Evolutionary conservation across 257 asterid genomes (phyloP), one percentile per base, ranked within the genome.

Genomic region (Ajuga chamaepitys): DNA sequence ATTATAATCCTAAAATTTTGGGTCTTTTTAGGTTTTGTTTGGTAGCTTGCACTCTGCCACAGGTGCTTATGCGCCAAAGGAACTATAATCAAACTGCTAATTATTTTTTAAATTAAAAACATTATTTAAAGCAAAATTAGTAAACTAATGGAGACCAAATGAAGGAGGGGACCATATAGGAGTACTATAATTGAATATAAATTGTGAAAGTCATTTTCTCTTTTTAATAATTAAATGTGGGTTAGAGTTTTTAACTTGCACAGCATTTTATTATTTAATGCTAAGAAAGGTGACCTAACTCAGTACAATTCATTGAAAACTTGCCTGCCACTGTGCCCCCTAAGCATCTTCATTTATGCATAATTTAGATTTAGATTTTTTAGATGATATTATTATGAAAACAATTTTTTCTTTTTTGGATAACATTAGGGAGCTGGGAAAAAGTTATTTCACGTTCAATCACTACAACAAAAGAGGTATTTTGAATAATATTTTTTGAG

Each of bases 21-120:
- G 78, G 71, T 67, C 75, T 63, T 79, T 75, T 67, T 79, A 79
- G 81, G 84, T 72, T 68, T 75, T 42, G 81, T 79, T 79, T 75
- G 84, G 84, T 79, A 70, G 77, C 78, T 69, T 28, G 56, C 72
- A 64, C 74, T 48, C 80, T 67, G 59, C 75, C 69, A 58, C 73
- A 55, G 75, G 48, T 61, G 70, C 35, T 69, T 62, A 68, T 70
- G 64, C 50, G 38, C 40, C 64, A 22, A 52, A 37, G 44, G 13
- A 41, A 44, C 30, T 51, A 63, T 30, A 32, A 77, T 25, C 35
- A 25, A 46, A 14, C 20, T 58, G 59, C 28, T 68, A 57, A 57
- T 57, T 34, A 30, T 7, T 8, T 35, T 12, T 38, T 2, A 46
- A 41, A 22, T 40, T 67, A 22, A 38, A 5, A 62, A 9, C 64